Evolutionary conservation across 805 yeast genomes (phyloP).

Genomic region (Peterozyma toletana): DNA sequence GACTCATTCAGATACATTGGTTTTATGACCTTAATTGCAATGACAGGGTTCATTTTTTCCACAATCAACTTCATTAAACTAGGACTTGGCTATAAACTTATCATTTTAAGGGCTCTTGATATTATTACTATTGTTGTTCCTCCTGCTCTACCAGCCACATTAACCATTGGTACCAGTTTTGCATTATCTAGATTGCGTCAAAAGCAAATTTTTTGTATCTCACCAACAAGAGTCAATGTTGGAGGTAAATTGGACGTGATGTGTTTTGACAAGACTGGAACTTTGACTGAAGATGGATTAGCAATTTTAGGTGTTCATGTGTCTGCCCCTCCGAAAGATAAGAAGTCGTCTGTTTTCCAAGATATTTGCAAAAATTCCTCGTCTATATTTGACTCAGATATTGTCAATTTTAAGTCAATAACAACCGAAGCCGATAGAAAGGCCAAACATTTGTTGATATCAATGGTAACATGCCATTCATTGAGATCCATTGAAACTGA

Average conservation of each 20-base stretch:
- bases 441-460: slow-evolving; percentile 25
- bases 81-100: slow-evolving; percentile 61
- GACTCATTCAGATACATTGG: slow-evolving; percentile 97
- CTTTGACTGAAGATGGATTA: slow-evolving; percentile 92
- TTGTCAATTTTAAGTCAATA: slow-evolving; percentile 8
- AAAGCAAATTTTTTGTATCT: slow-evolving; percentile 74
- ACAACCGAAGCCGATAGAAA: slow-evolving; percentile 13
- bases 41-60: slow-evolving; percentile 75
- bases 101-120: slow-evolving; percentile 86
- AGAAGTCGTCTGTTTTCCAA: slow-evolving; percentile 20
- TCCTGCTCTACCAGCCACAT: slow-evolving; percentile 96
- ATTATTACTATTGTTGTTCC: slow-evolving; percentile 96
- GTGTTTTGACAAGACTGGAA: slow-evolving; percentile 97
- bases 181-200: slow-evolving; percentile 71
- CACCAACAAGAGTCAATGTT: slow-evolving; percentile 92
- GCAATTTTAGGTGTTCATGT: slow-evolving; percentile 62
- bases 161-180: slow-evolving; percentile 94
- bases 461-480: slow-evolving; percentile 82
- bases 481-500: slow-evolving; percentile 72
- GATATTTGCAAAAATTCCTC: slow-evolving; percentile 26
- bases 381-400: slow-evolving; percentile 27
- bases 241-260: slow-evolving; percentile 89
- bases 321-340: slow-evolving; percentile 23
- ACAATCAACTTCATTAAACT: slow-evolving; percentile 75
- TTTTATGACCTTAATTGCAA: slow-evolving; percentile 83